Percentiles rank a stretch among this genome's conserved stretches.
Conservation (phyloP, 2,329 filamentous ascomycete species). For the Boeremia exigua region DNA sequence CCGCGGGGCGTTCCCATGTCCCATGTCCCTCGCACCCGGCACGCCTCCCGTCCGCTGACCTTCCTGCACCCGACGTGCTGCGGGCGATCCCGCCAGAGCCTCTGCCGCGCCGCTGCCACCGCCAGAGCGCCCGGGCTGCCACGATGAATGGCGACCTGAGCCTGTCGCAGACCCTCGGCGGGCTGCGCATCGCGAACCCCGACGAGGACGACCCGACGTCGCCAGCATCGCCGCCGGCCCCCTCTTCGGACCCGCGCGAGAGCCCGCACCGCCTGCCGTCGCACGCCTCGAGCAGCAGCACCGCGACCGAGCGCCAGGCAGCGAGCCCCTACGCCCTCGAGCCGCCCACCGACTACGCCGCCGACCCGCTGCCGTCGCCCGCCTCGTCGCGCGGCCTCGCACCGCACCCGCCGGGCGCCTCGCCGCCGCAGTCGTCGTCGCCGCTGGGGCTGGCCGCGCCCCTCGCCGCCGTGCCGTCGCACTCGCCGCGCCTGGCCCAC, state of each 20-base stretch:
- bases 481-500: slow-evolving; percentile 48
- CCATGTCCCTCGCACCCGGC: slow-evolving; percentile 33
- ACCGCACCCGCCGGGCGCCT: no score
- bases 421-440: slow-evolving; percentile 32
- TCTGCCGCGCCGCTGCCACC: slow-evolving; percentile 22
- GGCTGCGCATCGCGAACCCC: slow-evolving; percentile 94
- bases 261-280: slow-evolving; percentile 25
- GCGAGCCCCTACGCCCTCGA: slow-evolving; percentile 13
- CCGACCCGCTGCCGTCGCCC: slow-evolving; percentile 49
- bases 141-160: slow-evolving; percentile 91
- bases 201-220: slow-evolving; percentile 67
- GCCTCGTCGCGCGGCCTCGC: slow-evolving; percentile 40
- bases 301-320: slow-evolving; percentile 45
- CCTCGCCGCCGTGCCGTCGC: slow-evolving; percentile 30
- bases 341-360: slow-evolving; percentile 32
- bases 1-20: slow-evolving; percentile 41
- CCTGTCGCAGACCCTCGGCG: slow-evolving; percentile 89
- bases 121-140: slow-evolving; percentile 33
- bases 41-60: slow-evolving; percentile 21
- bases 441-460: slow-evolving; percentile 31
- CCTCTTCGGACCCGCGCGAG: slow-evolving; percentile 30
- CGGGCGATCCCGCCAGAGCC: slow-evolving; percentile 28
- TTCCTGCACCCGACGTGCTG: slow-evolving; percentile 22
- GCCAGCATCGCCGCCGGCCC: no score
- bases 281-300: slow-evolving; percentile 43